Percentiles rank a stretch among this genome's conserved stretches.
These are phyloP conservation scores for Pseudopyrenochaeta lycopersici DNA, from an alignment of 2,329 filamentous ascomycete genomes.

Conservation along the genomic window DNA sequence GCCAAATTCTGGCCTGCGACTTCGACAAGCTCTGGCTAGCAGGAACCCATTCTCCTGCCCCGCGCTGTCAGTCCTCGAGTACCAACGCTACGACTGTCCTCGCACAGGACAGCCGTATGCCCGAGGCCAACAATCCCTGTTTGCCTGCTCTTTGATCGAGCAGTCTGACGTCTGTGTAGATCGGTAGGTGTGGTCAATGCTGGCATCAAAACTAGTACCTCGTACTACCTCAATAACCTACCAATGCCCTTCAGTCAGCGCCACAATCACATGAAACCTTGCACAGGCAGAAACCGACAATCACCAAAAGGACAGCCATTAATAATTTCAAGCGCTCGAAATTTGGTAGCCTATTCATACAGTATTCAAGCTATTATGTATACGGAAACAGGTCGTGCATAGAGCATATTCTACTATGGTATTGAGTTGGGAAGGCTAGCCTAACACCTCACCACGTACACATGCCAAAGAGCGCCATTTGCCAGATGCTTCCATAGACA, in stretches of 20 bases:
- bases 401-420: too few relatives aligned
- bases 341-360: background rate
- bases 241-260: background rate
- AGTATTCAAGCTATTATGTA: background rate
- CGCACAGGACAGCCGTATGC: background rate
- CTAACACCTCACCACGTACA: too few relatives aligned
- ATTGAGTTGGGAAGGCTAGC: background rate
- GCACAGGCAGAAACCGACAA: background rate
- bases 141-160: background rate
- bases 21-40: background rate
- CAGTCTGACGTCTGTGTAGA: background rate
- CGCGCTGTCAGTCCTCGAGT: background rate
- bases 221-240: slow-evolving; percentile 8
- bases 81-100: background rate
- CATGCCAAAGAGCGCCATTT: too few relatives aligned
- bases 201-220: background rate
- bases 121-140: background rate
- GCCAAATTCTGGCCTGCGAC: background rate
- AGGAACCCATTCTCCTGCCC: background rate
- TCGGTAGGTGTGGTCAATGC: slow-evolving; percentile 6
- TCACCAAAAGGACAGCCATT: background rate
- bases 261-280: background rate
- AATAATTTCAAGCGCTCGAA: background rate
- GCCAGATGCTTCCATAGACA: too few relatives aligned
- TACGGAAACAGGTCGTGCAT: too few relatives aligned